Percentiles rank a stretch among this genome's conserved stretches.
Evolutionary conservation across 1,284 basidiomycete genomes (phyloP).

Genomic region (Flammula alnicola): DNA sequence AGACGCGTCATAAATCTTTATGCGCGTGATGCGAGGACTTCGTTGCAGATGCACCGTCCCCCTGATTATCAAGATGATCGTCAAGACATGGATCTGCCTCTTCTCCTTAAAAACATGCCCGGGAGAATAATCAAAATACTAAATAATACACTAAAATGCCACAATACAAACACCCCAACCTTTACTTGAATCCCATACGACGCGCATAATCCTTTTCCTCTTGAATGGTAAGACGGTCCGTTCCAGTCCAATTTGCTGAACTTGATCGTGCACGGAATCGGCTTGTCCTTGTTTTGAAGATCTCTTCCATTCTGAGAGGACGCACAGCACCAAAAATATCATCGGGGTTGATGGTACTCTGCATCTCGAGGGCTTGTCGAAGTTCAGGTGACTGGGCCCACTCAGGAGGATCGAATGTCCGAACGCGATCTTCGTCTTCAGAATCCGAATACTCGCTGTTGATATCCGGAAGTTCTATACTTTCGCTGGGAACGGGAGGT

Average conservation of each 20-base stretch:
- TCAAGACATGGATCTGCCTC: too few species aligned
- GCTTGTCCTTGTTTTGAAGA: conserved; percentile 75
- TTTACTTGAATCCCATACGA: conserved; percentile 83
- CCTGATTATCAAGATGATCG: too few species aligned
- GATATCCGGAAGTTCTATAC: conserved; percentile 90
- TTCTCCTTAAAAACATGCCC: conserved; percentile 1
- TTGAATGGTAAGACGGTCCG: conserved; percentile 80
- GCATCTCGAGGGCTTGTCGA: conserved; percentile 73
- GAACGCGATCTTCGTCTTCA: conserved; percentile 81
- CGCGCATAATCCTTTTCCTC: conserved; percentile 88
- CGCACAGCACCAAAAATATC: conserved; percentile 89
- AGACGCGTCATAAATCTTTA: conserved; percentile 15
- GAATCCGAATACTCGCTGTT: conserved; percentile 96
- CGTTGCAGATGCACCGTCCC: too few species aligned
- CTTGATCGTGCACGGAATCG: conserved; percentile 88
- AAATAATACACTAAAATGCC: conserved; percentile 1
- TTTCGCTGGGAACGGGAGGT: conserved; percentile 68
- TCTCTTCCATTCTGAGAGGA: conserved; percentile 86
- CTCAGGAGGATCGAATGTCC: conserved; percentile 73
- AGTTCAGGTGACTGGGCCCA: conserved; percentile 94
- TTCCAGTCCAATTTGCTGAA: conserved; percentile 91
- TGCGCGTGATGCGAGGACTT: too few species aligned
- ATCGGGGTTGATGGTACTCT: conserved; percentile 88
- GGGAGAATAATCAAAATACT: background rate
- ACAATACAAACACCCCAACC: conserved; percentile 3